A percentile compares a stretch with the other conserved stretches of the same genome.
Evolutionary conservation across 1,284 basidiomycete species (phyloP).

Genomic region (Cryptococcus deneoformans): DNA sequence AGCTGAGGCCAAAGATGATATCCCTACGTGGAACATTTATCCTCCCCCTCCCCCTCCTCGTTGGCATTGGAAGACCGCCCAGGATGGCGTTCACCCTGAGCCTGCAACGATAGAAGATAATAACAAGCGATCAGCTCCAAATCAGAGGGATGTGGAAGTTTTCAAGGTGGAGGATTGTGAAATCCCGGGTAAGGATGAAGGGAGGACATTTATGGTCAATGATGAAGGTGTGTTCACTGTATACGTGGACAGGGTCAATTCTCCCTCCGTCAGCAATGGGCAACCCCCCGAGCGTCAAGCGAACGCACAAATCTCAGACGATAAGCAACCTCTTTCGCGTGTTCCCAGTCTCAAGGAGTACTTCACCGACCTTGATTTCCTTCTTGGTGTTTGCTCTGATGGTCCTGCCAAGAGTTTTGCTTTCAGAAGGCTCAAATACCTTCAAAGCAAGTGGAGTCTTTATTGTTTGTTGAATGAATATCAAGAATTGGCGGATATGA

Average conservation of each 20-base stretch:
- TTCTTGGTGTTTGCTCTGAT: constrained; percentile 80
- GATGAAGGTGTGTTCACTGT: constrained; percentile 85
- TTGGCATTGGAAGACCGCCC: constrained; percentile 73
- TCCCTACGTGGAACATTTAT: constrained; percentile 77
- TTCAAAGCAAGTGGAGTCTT: constrained; percentile 95
- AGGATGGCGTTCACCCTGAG: constrained; percentile 51
- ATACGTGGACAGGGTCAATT: constrained; percentile 49
- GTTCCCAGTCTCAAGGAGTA: constrained; percentile 90
- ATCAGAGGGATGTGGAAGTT: constrained; percentile 31
- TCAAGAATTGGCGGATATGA: constrained; percentile 95
- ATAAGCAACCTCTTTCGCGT: constrained; percentile 63
- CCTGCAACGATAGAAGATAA: constrained; percentile 29
- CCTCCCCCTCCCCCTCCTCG: constrained; percentile 87
- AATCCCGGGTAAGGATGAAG: constrained; percentile 57
- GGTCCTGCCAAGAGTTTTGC: constrained; percentile 97
- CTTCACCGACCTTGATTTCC: constrained; percentile 92
- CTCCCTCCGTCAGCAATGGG: background rate
- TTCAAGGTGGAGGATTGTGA: constrained; percentile 68
- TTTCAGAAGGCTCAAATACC: constrained; percentile 86
- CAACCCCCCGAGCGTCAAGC: background rate
- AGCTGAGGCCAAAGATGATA: constrained; percentile 2
- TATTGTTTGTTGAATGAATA: constrained; percentile 91
- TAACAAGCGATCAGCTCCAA: constrained; percentile 25
- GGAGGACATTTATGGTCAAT: constrained; percentile 69
- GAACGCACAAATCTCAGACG: constrained; percentile 5